These are phyloP conservation scores for Hirsutella rhossiliensis DNA, from an alignment of 2,329 filamentous ascomycete species.

Conservation along the genomic window DNA sequence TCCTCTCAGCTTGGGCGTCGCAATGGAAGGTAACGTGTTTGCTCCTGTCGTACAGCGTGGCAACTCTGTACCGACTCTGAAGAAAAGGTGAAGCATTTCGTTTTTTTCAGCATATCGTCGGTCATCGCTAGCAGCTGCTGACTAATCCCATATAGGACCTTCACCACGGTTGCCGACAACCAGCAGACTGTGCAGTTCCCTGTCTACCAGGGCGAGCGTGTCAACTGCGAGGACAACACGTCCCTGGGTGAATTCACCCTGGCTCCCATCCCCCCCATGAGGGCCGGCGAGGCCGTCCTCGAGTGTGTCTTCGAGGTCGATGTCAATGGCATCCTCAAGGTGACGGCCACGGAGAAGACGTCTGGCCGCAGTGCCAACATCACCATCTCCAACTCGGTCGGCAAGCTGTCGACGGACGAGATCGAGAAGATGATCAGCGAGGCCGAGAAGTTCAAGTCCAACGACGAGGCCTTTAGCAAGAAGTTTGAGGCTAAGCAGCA, in stretches of 20 bases:
- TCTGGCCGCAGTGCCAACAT: conserved; percentile 98
- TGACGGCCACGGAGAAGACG: conserved; percentile 97
- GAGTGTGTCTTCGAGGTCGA: conserved; percentile 99
- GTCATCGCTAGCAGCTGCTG: background rate
- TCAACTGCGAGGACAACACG: conserved; percentile 98
- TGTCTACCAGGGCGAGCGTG: conserved; percentile 90
- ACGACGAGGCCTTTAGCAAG: conserved; percentile 98
- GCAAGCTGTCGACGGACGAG: conserved; percentile 87
- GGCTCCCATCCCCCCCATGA: conserved; percentile 76
- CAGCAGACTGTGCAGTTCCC: conserved; percentile 69
- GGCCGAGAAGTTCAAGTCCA: conserved; percentile 97
- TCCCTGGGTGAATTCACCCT: conserved; percentile 95
- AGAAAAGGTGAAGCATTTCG: conserved; percentile 45
- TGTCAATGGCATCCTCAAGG: conserved; percentile 99
- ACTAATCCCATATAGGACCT: conserved; percentile 36
- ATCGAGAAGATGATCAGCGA: conserved; percentile 98
- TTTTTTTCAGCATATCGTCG: conserved; percentile 1
- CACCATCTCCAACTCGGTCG: conserved; percentile 98
- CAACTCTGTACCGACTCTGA: conserved; percentile 64
- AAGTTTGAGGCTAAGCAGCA: conserved; percentile 98
- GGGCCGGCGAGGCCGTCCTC: conserved; percentile 88
- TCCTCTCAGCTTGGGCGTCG: conserved; percentile 93
- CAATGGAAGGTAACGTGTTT: conserved; percentile 99
- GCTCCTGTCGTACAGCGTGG: conserved; percentile 81
- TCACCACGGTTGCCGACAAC: conserved; percentile 72